Conservation (phyloP, 192 early-diverging fungal species). For the Dissophora globulifera region DNA sequence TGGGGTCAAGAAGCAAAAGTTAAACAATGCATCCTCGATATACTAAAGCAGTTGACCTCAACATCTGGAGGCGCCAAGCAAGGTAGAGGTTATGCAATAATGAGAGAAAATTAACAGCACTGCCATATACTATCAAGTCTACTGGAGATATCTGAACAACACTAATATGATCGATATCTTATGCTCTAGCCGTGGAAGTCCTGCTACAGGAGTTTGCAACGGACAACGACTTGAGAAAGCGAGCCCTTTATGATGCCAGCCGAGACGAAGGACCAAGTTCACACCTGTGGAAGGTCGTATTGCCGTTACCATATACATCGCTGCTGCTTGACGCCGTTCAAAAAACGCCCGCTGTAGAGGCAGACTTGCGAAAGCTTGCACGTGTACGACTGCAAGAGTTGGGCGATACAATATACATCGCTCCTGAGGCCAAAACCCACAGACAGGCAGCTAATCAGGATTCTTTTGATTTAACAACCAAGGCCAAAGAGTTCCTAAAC, state of each 20-base stretch:
- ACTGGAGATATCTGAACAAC: no score
- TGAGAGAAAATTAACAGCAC: no score
- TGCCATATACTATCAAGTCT: no score
- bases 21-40: no score
- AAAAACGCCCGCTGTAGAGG: neutral
- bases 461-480: neutral
- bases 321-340: neutral
- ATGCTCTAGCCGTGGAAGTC: no score
- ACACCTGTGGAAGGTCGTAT: neutral
- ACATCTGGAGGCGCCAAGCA: no score
- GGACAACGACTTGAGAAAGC: no score
- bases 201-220: no score
- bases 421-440: neutral
- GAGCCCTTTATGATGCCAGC: neutral
- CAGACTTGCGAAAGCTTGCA: neutral
- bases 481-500: neutral
- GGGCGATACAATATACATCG: neutral
- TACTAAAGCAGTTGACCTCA: no score
- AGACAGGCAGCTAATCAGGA: neutral
- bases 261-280: neutral
- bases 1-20: no score
- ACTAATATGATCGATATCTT: no score
- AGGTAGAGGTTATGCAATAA: no score
- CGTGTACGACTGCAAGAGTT: neutral
- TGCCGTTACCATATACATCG: neutral